Conservation (phyloP, 768 basidiomycete species). For the Boletus sp. region DNA sequence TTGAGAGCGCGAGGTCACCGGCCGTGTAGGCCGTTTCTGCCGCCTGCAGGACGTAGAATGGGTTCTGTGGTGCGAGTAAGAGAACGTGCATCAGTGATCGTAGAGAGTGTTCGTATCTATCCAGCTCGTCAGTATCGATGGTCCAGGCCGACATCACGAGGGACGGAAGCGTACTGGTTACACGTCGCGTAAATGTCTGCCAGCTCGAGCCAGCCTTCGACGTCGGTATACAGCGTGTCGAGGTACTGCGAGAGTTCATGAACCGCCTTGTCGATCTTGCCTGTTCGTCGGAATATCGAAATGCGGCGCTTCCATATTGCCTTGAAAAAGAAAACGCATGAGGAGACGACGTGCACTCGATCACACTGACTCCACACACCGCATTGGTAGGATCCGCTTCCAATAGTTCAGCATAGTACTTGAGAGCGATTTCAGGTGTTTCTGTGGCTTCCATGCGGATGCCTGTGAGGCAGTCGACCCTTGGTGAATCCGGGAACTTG, state of each 20-base stretch:
- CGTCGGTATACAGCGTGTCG: constrained; percentile 86
- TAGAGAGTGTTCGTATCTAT: constrained; percentile 68
- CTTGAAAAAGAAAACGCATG: constrained; percentile 25
- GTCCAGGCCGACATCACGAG: background rate
- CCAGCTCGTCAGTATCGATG: background rate
- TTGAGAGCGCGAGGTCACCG: constrained; percentile 67
- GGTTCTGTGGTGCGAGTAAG: constrained; percentile 81
- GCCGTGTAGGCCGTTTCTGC: constrained; percentile 87
- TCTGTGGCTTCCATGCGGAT: constrained; percentile 74
- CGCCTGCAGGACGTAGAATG: constrained; percentile 76
- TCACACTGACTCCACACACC: constrained; percentile 45
- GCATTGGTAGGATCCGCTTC: constrained; percentile 64
- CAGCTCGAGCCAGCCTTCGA: constrained; percentile 86
- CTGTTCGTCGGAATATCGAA: constrained; percentile 60
- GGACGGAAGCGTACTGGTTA: constrained; percentile 54
- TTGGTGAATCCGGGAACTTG: constrained; percentile 76
- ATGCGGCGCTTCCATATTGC: constrained; percentile 79
- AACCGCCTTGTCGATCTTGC: constrained; percentile 63
- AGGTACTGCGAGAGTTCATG: constrained; percentile 69
- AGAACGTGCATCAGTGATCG: constrained; percentile 79
- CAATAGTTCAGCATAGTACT: constrained; percentile 61
- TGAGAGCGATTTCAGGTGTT: constrained; percentile 50
- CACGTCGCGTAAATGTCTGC: constrained; percentile 74
- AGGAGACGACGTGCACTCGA: background rate
- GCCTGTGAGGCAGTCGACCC: constrained; percentile 75